Conservation (phyloP, 257 asterid genomes). For the Nicotiana paniculata region DNA sequence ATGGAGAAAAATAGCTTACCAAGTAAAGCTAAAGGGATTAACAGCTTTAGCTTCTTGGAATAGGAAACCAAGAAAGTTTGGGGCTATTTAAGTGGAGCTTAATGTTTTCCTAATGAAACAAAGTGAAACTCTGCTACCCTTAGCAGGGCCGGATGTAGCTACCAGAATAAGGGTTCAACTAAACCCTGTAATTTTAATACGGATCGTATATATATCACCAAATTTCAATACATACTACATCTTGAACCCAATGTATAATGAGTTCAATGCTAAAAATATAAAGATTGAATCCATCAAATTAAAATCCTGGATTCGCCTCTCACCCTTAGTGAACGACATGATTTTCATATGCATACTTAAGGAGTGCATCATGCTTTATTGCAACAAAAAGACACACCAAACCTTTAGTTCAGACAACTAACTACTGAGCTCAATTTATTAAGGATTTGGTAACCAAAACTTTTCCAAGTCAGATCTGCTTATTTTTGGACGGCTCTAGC, state of each 20-base stretch:
- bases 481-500: background rate
- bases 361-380: background rate
- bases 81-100: background rate
- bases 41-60: background rate
- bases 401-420: background rate
- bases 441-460: background rate
- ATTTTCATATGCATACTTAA: background rate
- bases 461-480: background rate
- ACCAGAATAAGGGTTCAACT: too few species aligned
- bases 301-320: background rate
- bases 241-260: too few species aligned
- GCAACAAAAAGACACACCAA: background rate
- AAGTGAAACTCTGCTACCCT: background rate
- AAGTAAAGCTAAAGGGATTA: background rate
- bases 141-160: too few species aligned
- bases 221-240: too few species aligned
- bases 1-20: background rate
- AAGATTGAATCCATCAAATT: too few species aligned
- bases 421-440: background rate
- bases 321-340: background rate
- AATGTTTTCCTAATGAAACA: background rate
- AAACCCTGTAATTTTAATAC: too few species aligned
- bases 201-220: too few species aligned
- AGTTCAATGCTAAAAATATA: too few species aligned
- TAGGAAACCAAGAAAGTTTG: background rate